Base-by-base conservation (phyloP, 345 rosid species). In the Psidium guajava region DNA sequence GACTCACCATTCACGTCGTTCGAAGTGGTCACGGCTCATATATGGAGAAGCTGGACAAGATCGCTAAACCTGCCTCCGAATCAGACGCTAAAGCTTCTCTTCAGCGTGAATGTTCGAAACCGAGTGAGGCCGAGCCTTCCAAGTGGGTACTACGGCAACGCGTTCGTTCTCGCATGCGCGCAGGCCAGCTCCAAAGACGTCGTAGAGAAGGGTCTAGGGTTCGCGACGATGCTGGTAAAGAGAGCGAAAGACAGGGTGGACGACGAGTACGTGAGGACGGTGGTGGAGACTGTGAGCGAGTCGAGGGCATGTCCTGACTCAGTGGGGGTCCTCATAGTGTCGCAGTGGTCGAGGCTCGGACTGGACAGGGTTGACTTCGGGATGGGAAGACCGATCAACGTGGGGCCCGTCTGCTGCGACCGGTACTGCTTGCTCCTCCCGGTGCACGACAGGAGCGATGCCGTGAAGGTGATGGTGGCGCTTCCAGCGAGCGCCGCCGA, bases 281-380 rank as follows among this genome's bases (percentile, higher is more conserved):
- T 93, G 56, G 86, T 92, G 4, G 93, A 92, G 83, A 87, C 91
- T 36, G 96, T 95, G 91, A 94, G 95, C 83, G 89, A 53, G 55
- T 57, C 84, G 58, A 86, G 87, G 75, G 92, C 93, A 50, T 47
- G 95, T 88, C 94, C 95, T 0, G 98, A 93, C 94, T 90, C 94
- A 21, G 96, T 92, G 2, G 97, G 96, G 2, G 95, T 93, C 0
- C 85, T 96, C 90, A 91, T 96, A 64, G 9, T 94, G 87, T 93
- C 98, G 54, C 96, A 96, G 69, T 96, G 99, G 99, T 96, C 99
- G 85, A 93, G 93, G 54, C 92, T 96, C 77, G 99, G 98, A 54
- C 86, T 96, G 50, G 98, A 96, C 12, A 90, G 85, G 86, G 91
- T 95, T 86, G 97, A 96, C 94, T 93, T 96, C 5, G 98, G 98